Conservation (phyloP, 2,329 filamentous ascomycete species). For the Calycina marina region DNA sequence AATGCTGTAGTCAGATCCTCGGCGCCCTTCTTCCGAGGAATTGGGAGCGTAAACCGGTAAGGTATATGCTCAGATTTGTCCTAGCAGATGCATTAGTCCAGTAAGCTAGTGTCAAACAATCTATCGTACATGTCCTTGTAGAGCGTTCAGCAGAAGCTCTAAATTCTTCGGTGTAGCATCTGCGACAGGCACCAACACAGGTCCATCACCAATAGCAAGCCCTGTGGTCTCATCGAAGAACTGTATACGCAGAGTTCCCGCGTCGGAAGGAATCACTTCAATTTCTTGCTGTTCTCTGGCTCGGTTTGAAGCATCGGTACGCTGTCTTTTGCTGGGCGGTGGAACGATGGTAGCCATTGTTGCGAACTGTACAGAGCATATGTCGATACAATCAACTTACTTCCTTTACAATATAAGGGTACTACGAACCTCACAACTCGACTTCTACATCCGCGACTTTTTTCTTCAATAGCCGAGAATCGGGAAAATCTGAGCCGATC, state of each 20-base stretch:
- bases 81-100: slow-evolving; percentile 18
- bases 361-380: too few relatives aligned
- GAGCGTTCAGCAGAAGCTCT: slow-evolving; percentile 70
- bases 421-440: not conserved
- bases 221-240: slow-evolving; percentile 74
- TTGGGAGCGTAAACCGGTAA: slow-evolving; percentile 46
- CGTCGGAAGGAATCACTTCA: slow-evolving; percentile 47
- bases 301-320: slow-evolving; percentile 57
- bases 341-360: slow-evolving; percentile 68
- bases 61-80: slow-evolving; percentile 47
- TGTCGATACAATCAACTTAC: too few relatives aligned
- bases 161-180: slow-evolving; percentile 84
- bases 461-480: slow-evolving; percentile 4
- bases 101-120: slow-evolving; percentile 10
- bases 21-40: slow-evolving; percentile 25
- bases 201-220: slow-evolving; percentile 47
- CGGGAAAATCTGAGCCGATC: too few relatives aligned
- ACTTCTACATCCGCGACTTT: slow-evolving; percentile 2
- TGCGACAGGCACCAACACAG: slow-evolving; percentile 59
- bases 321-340: slow-evolving; percentile 81
- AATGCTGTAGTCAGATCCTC: slow-evolving; percentile 27
- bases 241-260: slow-evolving; percentile 69
- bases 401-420: too few relatives aligned
- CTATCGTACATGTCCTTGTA: slow-evolving; percentile 52
- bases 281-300: slow-evolving; percentile 65